Evolutionary conservation across 176 grass and related monocot species (phyloP), one percentile per base, ranked within the genome.

Genomic region (Elaeis guineensis): DNA sequence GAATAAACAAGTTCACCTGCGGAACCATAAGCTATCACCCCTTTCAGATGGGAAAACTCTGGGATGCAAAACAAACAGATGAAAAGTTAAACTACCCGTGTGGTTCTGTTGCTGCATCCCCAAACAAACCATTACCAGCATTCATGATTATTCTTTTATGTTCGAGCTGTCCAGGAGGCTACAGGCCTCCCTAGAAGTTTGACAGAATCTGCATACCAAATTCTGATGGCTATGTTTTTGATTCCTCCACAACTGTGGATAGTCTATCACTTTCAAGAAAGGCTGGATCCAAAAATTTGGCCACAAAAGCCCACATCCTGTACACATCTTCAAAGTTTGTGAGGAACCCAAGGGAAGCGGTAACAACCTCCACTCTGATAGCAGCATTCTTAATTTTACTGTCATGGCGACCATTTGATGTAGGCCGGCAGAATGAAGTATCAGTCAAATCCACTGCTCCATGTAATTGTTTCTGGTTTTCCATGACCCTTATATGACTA

Each of bases 251-350:
- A 39, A 98, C 86, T 4, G 88, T 83, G 14, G 88, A 89, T n/a
- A 92, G 68, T 57, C 84, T 82, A 58, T 89, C 84, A 66, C 80
- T 78, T 51, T 98, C 78, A 81, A 86, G 54, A 69, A 92, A 98
- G 59, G 60, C 64, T 16, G 81, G 63, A 66, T 92, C 81, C n/a
- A 98, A 72, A 83, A 98, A 98, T 72, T 89, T 92, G 5, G 93
- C 87, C 62, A 89, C 70, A 63, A 98, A 98, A 64, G 81, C 84
- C 93, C 93, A 98, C 64, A 92, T 65, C 60, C 61, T 89, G 75
- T 98, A 98, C 49, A 92, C 93, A 83, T 98, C 93, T 54, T 89
- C 87, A 66, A 92, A 98, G 83, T 92, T 92, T 67, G 93, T 92
- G 59, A 98, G 84, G 62, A 92, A 98, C 21, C 93, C 93, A 78